These are phyloP conservation scores for Penicillium cataractarum DNA, from an alignment of 495 filamentous ascomycete species.

Conservation along the genomic window DNA sequence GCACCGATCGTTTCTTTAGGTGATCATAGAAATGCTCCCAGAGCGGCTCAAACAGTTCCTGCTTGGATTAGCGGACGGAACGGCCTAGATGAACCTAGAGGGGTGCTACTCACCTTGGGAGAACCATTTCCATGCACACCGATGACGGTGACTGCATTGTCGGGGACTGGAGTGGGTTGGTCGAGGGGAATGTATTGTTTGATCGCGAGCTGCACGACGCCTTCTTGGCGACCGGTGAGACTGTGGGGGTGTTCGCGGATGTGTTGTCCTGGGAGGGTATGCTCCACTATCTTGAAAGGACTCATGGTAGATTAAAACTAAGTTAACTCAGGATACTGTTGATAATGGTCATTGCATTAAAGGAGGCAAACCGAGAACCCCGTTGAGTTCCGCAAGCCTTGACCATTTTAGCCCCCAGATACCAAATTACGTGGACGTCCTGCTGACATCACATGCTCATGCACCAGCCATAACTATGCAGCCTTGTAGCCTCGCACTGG, in stretches of 20 bases:
- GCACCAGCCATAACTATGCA: neutral
- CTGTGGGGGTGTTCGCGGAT: slow-evolving; percentile 59
- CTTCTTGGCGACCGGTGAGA: slow-evolving; percentile 50
- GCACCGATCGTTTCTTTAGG: slow-evolving; percentile 42
- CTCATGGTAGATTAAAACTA: neutral
- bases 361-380: neutral
- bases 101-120: slow-evolving; percentile 20
- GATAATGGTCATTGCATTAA: neutral
- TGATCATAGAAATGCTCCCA: slow-evolving; percentile 63
- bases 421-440: neutral
- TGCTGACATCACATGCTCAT: neutral
- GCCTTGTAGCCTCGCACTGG: neutral
- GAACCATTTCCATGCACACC: slow-evolving; percentile 65
- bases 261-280: slow-evolving; percentile 56
- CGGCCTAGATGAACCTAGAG: neutral
- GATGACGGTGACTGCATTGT: slow-evolving; percentile 67
- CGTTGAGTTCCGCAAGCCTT: neutral
- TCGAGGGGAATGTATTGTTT: slow-evolving; percentile 71
- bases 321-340: neutral
- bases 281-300: slow-evolving; percentile 46
- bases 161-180: slow-evolving; percentile 55
- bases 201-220: slow-evolving; percentile 56
- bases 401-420: neutral
- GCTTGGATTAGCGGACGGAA: neutral
- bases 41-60: slow-evolving; percentile 77